phyloP scores from a whole-genome alignment of 768 basidiomycete species.

The Sarcodon aspratus region DNA sequence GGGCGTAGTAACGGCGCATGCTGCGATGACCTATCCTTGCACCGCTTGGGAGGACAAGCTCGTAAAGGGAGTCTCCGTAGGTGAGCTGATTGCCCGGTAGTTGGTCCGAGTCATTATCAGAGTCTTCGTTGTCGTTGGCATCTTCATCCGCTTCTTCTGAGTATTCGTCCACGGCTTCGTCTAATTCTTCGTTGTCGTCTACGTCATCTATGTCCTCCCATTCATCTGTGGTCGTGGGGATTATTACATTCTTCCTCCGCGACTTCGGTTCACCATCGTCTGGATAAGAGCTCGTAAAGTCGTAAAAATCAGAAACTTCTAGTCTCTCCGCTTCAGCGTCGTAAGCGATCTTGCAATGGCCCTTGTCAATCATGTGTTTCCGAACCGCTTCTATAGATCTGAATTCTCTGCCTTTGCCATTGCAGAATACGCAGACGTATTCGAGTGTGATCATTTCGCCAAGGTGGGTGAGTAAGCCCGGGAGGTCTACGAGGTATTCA shows the following conservation, averaged over 20 bases:
- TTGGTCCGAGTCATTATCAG: slow-evolving; percentile 23
- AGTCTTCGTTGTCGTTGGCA: slow-evolving; percentile 26
- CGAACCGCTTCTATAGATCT: slow-evolving; percentile 78
- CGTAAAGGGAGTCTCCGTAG: slow-evolving; percentile 72
- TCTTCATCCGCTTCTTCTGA: slow-evolving; percentile 23
- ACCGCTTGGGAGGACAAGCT: slow-evolving; percentile 90
- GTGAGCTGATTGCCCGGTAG: slow-evolving; percentile 45
- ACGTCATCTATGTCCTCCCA: slow-evolving; percentile 25
- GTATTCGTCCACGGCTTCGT: slow-evolving; percentile 19
- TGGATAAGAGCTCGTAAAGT: slow-evolving; percentile 78
- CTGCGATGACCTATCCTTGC: slow-evolving; percentile 86
- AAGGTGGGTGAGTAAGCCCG: slow-evolving; percentile 75
- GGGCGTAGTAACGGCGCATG: slow-evolving; percentile 78
- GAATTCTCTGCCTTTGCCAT: slow-evolving; percentile 72
- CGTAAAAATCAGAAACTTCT: slow-evolving; percentile 89
- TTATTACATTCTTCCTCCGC: slow-evolving; percentile 1
- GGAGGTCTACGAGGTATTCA: slow-evolving; percentile 76
- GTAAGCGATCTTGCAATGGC: slow-evolving; percentile 94
- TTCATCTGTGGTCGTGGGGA: slow-evolving; percentile 19
- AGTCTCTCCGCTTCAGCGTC: slow-evolving; percentile 69
- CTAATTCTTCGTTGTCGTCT: slow-evolving; percentile 17
- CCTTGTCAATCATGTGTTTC: slow-evolving; percentile 94
- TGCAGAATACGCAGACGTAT: slow-evolving; percentile 89
- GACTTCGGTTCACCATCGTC: slow-evolving; percentile 5
- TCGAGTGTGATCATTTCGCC: slow-evolving; percentile 91